phyloP scores from a whole-genome alignment of 2,329 filamentous ascomycete genomes.

The Delphinella strobiligena region DNA sequence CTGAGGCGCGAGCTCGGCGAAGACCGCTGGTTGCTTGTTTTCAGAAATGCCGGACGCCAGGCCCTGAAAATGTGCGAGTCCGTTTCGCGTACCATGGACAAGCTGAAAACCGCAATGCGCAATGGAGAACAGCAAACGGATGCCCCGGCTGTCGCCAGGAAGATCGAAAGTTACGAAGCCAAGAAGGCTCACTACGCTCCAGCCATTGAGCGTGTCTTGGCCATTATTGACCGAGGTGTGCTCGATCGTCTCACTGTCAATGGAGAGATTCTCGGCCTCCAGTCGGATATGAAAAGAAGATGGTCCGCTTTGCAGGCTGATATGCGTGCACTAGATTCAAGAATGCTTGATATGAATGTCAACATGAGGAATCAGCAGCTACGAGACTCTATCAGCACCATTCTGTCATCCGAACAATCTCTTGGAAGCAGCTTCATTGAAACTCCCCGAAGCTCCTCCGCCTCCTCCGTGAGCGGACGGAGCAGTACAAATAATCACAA shows the following conservation, averaged over 20 bases:
- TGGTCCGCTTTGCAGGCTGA: conserved; percentile 66
- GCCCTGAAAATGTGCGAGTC: conserved; percentile 96
- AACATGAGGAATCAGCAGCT: conserved; percentile 56
- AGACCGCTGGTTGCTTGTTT: conserved; percentile 91
- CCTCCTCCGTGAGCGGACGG: conserved; percentile 39
- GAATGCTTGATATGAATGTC: conserved; percentile 57
- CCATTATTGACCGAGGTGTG: conserved; percentile 92
- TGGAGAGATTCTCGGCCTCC: conserved; percentile 79
- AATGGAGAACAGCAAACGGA: conserved; percentile 62
- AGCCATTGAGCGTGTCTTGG: conserved; percentile 79
- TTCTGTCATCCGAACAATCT: conserved; percentile 72
- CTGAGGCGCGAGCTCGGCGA: conserved; percentile 84
- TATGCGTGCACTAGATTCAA: conserved; percentile 63
- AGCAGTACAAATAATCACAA: conserved; percentile 33
- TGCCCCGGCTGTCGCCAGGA: conserved; percentile 59
- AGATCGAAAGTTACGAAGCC: conserved; percentile 84
- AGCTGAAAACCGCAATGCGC: conserved; percentile 71
- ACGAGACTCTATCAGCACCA: conserved; percentile 84
- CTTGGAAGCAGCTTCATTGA: conserved; percentile 55
- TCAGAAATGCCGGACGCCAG: conserved; percentile 81
- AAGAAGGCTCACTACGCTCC: conserved; percentile 92
- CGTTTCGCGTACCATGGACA: conserved; percentile 72
- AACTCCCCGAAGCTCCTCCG: conserved; percentile 50
- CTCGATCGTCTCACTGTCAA: conserved; percentile 93
- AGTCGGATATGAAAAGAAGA: conserved; percentile 72